Percentiles rank a stretch among this genome's conserved stretches.
Evolutionary conservation across 1,284 basidiomycete species (phyloP).

Genomic region (Cutaneotrichosporon mucoides): DNA sequence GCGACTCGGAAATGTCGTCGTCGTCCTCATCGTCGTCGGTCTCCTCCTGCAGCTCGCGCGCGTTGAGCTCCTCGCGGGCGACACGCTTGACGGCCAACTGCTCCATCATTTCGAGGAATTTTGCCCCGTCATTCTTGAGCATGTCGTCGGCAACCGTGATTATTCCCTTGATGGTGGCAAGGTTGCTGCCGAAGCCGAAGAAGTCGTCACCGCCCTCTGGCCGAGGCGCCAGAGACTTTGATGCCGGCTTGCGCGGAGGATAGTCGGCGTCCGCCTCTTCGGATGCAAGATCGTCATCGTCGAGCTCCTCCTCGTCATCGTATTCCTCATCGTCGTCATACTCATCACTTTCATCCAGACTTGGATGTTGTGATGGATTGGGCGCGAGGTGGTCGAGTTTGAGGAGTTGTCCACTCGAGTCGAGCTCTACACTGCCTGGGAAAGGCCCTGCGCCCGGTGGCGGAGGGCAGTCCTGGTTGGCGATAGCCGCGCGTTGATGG

Average conservation of each 20-base stretch:
- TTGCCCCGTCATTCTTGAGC: conserved; percentile 95
- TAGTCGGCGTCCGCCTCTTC: conserved; percentile 59
- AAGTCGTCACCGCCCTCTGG: conserved; percentile 58
- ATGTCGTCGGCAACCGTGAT: conserved; percentile 98
- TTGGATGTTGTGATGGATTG: conserved; percentile 49
- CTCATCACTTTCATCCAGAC: conserved; percentile 40
- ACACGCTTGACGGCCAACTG: conserved; percentile 91
- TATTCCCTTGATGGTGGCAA: conserved; percentile 87
- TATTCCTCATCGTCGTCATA: conserved; percentile 44
- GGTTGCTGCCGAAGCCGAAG: conserved; percentile 70
- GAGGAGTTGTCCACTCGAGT: conserved; percentile 80
- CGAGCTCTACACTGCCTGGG: conserved; percentile 93
- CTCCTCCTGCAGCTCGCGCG: conserved; percentile 61
- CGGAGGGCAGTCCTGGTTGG: conserved; percentile 77
- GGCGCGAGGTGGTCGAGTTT: conserved; percentile 56
- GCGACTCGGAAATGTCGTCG: conserved; percentile 53
- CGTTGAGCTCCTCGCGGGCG: conserved; percentile 77
- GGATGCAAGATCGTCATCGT: conserved; percentile 60
- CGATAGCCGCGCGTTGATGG: conserved; percentile 86
- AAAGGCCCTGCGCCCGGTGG: conserved; percentile 96
- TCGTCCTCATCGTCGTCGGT: conserved; percentile 52
- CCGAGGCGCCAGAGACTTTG: conserved; percentile 27
- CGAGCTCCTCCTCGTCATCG: conserved; percentile 53
- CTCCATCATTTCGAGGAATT: conserved; percentile 99
- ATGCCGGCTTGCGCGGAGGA: conserved; percentile 17